A percentile compares a stretch with the other conserved stretches of the same genome.
Conservation (phyloP, 768 basidiomycete species). For the Cystobasidium onofrii region DNA sequence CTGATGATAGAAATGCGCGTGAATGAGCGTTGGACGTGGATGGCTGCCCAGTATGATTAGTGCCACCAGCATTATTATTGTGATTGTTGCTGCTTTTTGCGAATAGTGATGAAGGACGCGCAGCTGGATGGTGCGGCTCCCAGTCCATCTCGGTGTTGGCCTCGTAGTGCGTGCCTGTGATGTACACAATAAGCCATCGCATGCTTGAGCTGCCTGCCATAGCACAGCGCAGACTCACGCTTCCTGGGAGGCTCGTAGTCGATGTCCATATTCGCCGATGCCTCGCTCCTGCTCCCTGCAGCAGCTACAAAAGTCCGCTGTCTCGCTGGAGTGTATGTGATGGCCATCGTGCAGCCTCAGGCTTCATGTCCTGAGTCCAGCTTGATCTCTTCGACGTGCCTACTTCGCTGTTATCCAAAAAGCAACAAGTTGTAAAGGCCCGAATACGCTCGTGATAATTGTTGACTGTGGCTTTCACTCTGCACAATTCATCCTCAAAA, state of each 20-base stretch:
- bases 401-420: background rate
- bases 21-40: background rate
- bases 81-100: background rate
- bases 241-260: slow-evolving; percentile 28
- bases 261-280: slow-evolving; percentile 4
- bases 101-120: background rate
- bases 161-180: slow-evolving; percentile 2
- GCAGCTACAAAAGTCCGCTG: background rate
- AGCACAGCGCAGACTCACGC: slow-evolving; percentile 5
- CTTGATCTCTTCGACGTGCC: background rate
- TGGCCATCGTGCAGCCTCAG: background rate
- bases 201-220: background rate
- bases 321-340: background rate
- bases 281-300: background rate
- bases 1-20: slow-evolving; percentile 1
- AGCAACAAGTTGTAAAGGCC: background rate
- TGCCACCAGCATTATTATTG: background rate
- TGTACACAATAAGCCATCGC: background rate
- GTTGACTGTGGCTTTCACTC: background rate
- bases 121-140: background rate
- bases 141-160: slow-evolving; percentile 8
- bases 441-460: background rate
- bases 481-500: background rate
- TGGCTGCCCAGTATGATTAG: background rate
- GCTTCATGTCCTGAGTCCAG: background rate